Evolutionary conservation across 495 filamentous ascomycete genomes (phyloP).

Genomic region (Hyaloscypha hepaticicola): DNA sequence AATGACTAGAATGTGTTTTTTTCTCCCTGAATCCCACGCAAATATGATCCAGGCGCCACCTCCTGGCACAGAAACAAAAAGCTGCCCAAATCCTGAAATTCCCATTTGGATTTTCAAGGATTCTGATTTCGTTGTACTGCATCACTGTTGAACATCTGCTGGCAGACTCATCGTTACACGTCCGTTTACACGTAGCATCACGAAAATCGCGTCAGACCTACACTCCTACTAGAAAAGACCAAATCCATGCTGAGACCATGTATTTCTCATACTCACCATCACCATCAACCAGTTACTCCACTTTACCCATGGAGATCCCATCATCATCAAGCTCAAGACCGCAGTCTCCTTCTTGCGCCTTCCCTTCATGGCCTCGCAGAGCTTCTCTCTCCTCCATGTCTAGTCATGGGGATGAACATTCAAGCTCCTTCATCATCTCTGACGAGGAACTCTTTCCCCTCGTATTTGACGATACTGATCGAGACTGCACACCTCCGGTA

Average conservation of each 20-base stretch:
- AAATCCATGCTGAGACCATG: slow-evolving; percentile 11
- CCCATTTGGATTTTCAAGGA: not conserved
- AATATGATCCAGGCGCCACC: not conserved
- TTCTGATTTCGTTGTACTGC: not conserved
- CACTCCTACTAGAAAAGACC: slow-evolving; percentile 2
- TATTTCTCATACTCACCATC: slow-evolving; percentile 29
- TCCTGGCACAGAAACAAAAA: not conserved
- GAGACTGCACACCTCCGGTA: slow-evolving; percentile 26
- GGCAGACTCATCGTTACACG: not conserved
- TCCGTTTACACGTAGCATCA: not conserved
- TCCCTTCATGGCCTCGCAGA: slow-evolving; percentile 54
- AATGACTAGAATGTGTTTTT: not conserved
- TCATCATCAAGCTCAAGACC: slow-evolving; percentile 17
- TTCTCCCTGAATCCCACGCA: not conserved
- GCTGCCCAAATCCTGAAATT: not conserved
- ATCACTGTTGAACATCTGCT: not conserved
- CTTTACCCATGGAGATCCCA: slow-evolving; percentile 29
- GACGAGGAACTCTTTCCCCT: slow-evolving; percentile 52
- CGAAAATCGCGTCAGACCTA: not conserved
- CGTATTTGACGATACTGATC: slow-evolving; percentile 34
- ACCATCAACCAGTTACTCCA: slow-evolving; percentile 24
- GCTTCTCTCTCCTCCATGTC: slow-evolving; percentile 43
- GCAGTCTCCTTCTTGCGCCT: slow-evolving; percentile 45
- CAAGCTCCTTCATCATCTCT: slow-evolving; percentile 42
- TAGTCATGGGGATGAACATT: slow-evolving; percentile 37